Evolutionary conservation across 345 rosid genomes (phyloP).

Genomic region (Trapa incisa): DNA sequence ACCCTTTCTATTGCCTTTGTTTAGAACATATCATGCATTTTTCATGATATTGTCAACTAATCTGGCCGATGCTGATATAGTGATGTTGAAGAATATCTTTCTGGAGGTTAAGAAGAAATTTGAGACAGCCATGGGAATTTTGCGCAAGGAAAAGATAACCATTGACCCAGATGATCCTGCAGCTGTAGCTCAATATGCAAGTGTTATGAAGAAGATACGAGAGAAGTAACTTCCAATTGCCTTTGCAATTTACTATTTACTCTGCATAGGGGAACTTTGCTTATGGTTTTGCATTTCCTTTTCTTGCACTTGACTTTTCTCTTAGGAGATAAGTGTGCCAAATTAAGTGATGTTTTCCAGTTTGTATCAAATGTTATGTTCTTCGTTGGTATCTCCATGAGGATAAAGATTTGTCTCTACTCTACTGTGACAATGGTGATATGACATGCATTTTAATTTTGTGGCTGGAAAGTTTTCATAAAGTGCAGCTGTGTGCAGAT

Average conservation of each 20-base stretch:
- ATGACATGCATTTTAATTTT: background rate
- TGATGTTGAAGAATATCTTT: slow-evolving; percentile 86
- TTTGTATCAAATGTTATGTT: background rate
- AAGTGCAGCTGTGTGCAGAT: background rate
- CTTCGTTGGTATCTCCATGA: background rate
- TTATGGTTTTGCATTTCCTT: background rate
- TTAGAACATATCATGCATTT: slow-evolving; percentile 4
- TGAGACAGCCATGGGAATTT: slow-evolving; percentile 65
- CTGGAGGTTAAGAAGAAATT: slow-evolving; percentile 74
- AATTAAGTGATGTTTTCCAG: background rate
- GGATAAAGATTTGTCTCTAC: slow-evolving; percentile 3
- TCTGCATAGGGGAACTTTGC: background rate
- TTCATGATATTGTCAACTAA: background rate
- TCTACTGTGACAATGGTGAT: background rate
- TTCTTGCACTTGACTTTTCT: background rate
- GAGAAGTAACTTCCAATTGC: slow-evolving; percentile 50
- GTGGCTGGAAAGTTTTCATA: background rate
- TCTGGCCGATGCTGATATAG: slow-evolving; percentile 24
- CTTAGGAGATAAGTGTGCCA: background rate
- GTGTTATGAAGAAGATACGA: slow-evolving; percentile 77
- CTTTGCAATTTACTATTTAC: background rate
- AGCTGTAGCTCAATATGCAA: slow-evolving; percentile 76
- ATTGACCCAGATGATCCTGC: slow-evolving; percentile 82
- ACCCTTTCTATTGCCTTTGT: background rate
- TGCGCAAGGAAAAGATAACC: slow-evolving; percentile 83